Base-by-base conservation (phyloP, 2,329 filamentous ascomycete species). In the Botryosphaeria dothidea region DNA sequence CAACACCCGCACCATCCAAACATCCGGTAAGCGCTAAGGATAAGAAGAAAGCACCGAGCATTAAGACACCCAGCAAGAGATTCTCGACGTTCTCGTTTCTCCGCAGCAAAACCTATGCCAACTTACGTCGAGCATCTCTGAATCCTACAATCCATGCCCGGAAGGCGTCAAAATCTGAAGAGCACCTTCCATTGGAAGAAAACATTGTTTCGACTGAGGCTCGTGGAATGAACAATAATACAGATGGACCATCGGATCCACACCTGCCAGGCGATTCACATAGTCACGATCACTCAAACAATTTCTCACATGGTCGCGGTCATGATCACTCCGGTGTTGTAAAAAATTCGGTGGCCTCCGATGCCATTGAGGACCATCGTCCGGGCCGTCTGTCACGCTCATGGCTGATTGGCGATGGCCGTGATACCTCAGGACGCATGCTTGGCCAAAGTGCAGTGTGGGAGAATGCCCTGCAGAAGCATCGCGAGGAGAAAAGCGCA, bases 381-480 rank as follows among this genome's bases (percentile, higher is more conserved):
- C 65, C 68, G 29, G 68, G 71, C 48, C 69, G 70, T n/a, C 61
- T 72, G 31, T 77, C 76, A 11, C 71, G 67, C 19, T 76, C 74
- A 1, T 64, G 73, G 66, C 64, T 73, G 9, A 75, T 74, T 41
- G 56, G 76, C 6, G 68, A 75, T 49, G 48, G 25, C 2, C 49
- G 29, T 9, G 43, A 27, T 19, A 8, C 11, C 7, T 13, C 23
- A 4, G 41, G 38, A 8, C 23, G 29, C 11, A 61, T 67, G 31
- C 64, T 69, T 15, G 72, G 71, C 19, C 69, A 71, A 2, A 64
- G 69, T 3, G 69, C 72, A 15, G 69, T 78, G 19, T 79, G 77
- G 77, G 72, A 78, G 56, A 69, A 69, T 43, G 77, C 77, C 29
- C 66, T 78, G n/a, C 72, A 74, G 65, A 71, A 71, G 15, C 71